Evolutionary conservation across 768 basidiomycete genomes (phyloP).

Genomic region (Trametes cingulata): DNA sequence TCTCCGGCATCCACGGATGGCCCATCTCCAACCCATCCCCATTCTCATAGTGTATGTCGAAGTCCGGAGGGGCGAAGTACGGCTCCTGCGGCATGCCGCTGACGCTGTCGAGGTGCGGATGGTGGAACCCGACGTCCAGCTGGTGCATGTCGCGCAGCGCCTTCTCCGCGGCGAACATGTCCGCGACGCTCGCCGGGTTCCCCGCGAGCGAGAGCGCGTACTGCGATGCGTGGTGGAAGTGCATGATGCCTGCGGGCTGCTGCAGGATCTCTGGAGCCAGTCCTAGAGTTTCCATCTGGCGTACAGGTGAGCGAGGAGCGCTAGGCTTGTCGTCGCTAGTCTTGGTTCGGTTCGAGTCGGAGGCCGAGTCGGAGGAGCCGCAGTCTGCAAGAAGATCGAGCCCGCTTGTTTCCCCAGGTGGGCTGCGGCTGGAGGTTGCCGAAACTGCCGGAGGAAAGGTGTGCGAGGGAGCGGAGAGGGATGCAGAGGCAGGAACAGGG

Average conservation of each 20-base stretch:
- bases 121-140: not conserved
- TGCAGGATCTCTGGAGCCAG: not conserved
- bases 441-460: not conserved
- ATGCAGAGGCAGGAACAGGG: too few relatives aligned
- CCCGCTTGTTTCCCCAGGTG: not conserved
- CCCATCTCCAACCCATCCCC: not conserved
- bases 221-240: slow-evolving; percentile 1
- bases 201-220: not conserved
- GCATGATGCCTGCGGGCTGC: not conserved
- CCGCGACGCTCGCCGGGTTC: not conserved
- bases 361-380: not conserved
- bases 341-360: not conserved
- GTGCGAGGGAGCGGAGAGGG: not conserved
- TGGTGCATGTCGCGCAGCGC: not conserved
- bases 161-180: slow-evolving; percentile 7
- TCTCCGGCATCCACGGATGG: not conserved
- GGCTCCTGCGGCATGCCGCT: not conserved
- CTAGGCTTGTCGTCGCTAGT: not conserved
- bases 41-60: not conserved
- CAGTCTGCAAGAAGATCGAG: not conserved
- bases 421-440: not conserved
- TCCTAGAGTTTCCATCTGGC: not conserved
- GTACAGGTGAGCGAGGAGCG: not conserved
- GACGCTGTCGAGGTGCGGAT: not conserved
- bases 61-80: not conserved